Percentiles rank a stretch among this genome's conserved stretches.
These are phyloP conservation scores for Alternaria ventricosa DNA, from an alignment of 2,329 filamentous ascomycete species.

Conservation along the genomic window DNA sequence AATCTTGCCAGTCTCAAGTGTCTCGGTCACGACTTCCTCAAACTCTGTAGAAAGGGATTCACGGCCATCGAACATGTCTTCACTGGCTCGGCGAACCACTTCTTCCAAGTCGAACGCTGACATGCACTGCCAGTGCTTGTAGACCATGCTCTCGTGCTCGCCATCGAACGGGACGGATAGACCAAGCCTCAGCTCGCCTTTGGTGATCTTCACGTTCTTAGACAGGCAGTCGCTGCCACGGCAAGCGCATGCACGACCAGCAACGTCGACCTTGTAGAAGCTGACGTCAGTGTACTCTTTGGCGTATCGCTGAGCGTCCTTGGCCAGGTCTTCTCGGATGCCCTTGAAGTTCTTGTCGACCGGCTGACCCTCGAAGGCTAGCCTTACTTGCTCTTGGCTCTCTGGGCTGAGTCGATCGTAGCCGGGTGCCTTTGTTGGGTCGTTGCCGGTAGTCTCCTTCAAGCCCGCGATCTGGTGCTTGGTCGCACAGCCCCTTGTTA, in stretches of 20 bases:
- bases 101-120: conserved; percentile 73
- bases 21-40: conserved; percentile 73
- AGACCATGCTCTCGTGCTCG: conserved; percentile 68
- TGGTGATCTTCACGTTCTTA: conserved; percentile 71
- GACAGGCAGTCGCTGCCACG: conserved; percentile 74
- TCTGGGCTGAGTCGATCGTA: conserved; percentile 75
- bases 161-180: conserved; percentile 46
- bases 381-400: conserved; percentile 73
- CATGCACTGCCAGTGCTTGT: conserved; percentile 87
- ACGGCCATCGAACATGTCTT: conserved; percentile 74
- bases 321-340: conserved; percentile 62
- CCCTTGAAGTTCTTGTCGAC: conserved; percentile 81
- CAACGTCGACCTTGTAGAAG: conserved; percentile 27
- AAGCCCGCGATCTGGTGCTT: conserved; percentile 72
- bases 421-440: conserved; percentile 74
- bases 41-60: conserved; percentile 72
- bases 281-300: conserved; percentile 18
- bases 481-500: conserved; percentile 81
- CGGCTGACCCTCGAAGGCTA: conserved; percentile 76
- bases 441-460: conserved; percentile 60
- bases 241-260: conserved; percentile 64
- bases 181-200: conserved; percentile 79
- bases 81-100: conserved; percentile 62
- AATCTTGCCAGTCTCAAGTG: conserved; percentile 76
- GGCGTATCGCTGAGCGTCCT: not conserved